Percentiles rank a stretch among this genome's conserved stretches.
Conservation (phyloP, 2,329 filamentous ascomycete species). For the Albifimbria verrucaria region DNA sequence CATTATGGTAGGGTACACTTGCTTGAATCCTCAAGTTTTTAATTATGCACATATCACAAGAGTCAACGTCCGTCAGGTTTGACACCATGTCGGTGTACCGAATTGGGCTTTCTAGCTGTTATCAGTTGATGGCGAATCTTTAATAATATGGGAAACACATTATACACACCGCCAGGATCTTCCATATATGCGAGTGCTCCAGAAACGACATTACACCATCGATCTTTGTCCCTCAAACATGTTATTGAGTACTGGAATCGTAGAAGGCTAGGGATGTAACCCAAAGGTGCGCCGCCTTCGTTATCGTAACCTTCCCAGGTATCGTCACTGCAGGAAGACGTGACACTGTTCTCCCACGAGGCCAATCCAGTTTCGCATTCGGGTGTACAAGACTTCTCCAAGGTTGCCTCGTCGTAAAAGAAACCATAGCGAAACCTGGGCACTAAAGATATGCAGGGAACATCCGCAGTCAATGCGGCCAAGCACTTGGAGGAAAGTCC, state of each 20-base stretch:
- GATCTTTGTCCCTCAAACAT: slow-evolving; percentile 12
- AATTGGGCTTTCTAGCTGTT: not conserved
- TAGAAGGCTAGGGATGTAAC: slow-evolving; percentile 7
- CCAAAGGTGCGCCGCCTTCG: slow-evolving; percentile 9
- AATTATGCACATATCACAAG: not conserved
- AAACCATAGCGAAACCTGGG: not conserved
- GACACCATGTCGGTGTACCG: not conserved
- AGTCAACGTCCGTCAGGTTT: no score
- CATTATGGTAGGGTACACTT: not conserved
- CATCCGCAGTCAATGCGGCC: not conserved
- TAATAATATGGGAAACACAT: not conserved
- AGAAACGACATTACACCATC: slow-evolving; percentile 12
- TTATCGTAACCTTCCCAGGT: no score
- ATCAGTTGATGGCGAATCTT: not conserved
- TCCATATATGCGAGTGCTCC: not conserved
- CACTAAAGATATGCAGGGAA: not conserved
- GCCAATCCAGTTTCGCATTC: slow-evolving; percentile 7
- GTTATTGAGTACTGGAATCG: slow-evolving; percentile 10
- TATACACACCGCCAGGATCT: not conserved
- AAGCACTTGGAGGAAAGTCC: not conserved
- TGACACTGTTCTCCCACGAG: slow-evolving; percentile 10
- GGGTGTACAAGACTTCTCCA: not conserved
- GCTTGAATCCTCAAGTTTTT: not conserved
- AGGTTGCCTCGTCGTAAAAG: not conserved
- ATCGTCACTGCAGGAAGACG: slow-evolving; percentile 9